These are phyloP conservation scores for Cladophialophora chaetospira DNA, from an alignment of 2,329 filamentous ascomycete genomes.

Conservation along the genomic window DNA sequence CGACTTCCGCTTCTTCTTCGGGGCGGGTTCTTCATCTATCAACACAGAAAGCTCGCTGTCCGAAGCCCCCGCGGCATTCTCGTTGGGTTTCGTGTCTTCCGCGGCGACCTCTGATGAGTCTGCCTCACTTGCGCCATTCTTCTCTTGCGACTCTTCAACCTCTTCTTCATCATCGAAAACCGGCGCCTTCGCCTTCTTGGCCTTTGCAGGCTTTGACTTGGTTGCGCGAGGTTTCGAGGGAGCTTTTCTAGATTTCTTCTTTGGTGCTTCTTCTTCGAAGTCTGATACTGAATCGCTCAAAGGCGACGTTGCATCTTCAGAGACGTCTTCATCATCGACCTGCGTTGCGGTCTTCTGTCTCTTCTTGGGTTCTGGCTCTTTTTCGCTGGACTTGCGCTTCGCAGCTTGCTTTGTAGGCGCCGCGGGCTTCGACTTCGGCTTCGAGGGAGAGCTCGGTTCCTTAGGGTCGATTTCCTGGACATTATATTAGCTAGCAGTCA, in stretches of 20 bases:
- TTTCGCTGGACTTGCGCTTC: slow-evolving; percentile 25
- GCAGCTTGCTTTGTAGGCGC: slow-evolving; percentile 2
- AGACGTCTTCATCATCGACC: slow-evolving; percentile 1
- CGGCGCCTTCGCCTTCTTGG: slow-evolving; percentile 23
- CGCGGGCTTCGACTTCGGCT: slow-evolving; percentile 11
- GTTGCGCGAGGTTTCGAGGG: slow-evolving; percentile 4
- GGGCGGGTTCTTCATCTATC: slow-evolving; percentile 71
- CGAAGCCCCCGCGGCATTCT: slow-evolving; percentile 43
- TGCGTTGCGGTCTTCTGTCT: slow-evolving; percentile 23
- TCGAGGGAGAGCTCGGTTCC: slow-evolving; percentile 15
- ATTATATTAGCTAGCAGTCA: slow-evolving; percentile 1
- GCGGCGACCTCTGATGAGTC: slow-evolving; percentile 6
- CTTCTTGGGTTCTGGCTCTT: slow-evolving; percentile 19
- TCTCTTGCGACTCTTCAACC: slow-evolving; percentile 15
- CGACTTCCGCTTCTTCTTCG: slow-evolving; percentile 55
- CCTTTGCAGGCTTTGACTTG: slow-evolving; percentile 28
- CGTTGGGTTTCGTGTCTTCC: not conserved
- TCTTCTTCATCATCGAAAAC: slow-evolving; percentile 25
- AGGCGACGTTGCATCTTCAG: slow-evolving; percentile 30
- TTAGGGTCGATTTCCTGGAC: slow-evolving; percentile 40
- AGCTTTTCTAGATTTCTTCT: slow-evolving; percentile 10
- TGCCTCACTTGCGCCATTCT: slow-evolving; percentile 8
- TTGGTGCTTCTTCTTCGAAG: slow-evolving; percentile 15
- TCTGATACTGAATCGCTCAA: slow-evolving; percentile 19
- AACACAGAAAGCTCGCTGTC: slow-evolving; percentile 72